phyloP scores from a whole-genome alignment of 2,329 filamentous ascomycete species.

The Ophiosphaerella herpotricha region DNA sequence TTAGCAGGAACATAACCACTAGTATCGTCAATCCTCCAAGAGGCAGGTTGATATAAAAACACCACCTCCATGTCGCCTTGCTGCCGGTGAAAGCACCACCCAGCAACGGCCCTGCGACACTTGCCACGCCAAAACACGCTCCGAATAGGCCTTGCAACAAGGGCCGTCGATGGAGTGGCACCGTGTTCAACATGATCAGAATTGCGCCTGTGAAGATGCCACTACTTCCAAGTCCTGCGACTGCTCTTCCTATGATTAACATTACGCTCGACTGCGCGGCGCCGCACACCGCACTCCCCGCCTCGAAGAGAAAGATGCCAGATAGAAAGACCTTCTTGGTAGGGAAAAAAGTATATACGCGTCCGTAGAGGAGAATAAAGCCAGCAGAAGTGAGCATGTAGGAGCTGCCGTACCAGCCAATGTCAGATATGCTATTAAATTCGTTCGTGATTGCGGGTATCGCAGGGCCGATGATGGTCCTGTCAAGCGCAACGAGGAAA shows the following conservation, averaged over 20 bases:
- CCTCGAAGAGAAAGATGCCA: conserved; percentile 52
- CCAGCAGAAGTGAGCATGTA: conserved; percentile 48
- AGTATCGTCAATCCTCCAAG: conserved; percentile 52
- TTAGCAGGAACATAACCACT: conserved; percentile 39
- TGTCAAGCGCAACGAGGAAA: conserved; percentile 44
- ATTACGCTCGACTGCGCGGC: conserved; percentile 42
- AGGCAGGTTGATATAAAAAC: conserved; percentile 57
- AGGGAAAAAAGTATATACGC: conserved; percentile 53
- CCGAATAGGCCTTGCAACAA: conserved; percentile 48
- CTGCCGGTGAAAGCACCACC: conserved; percentile 51
- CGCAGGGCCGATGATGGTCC: conserved; percentile 52
- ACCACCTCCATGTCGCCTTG: conserved; percentile 52
- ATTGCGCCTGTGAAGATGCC: conserved; percentile 42
- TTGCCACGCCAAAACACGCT: conserved; percentile 45
- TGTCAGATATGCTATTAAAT: conserved; percentile 48
- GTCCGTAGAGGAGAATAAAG: conserved; percentile 52
- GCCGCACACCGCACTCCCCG: conserved; percentile 60
- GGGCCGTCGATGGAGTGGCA: conserved; percentile 50
- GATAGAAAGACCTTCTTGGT: conserved; percentile 57
- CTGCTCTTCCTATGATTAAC: conserved; percentile 38
- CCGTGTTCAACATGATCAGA: conserved; percentile 39
- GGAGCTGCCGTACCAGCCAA: conserved; percentile 50
- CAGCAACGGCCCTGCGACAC: conserved; percentile 51
- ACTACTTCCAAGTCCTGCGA: conserved; percentile 37
- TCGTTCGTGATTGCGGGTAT: conserved; percentile 54